Evolutionary conservation across 495 filamentous ascomycete species (phyloP), one percentile per base, ranked within the genome.

Genomic region (Paragyromitra xinjiangensis): DNA sequence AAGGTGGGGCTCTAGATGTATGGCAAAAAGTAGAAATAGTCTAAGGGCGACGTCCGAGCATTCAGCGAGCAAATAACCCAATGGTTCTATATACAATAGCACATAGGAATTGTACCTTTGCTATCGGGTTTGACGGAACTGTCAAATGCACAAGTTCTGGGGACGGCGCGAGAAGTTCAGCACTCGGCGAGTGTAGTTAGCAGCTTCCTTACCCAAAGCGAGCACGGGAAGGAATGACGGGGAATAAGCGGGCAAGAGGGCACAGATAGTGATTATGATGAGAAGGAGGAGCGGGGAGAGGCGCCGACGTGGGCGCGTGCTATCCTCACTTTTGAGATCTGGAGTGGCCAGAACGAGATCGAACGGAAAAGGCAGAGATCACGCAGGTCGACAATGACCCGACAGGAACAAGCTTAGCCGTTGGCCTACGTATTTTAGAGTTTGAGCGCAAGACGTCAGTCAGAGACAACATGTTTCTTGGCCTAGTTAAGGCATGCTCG

Each of bases 1-100:
- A 71, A 79, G 77, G 77, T 79, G 77, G 77, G 77, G 77, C 55
- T 71, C 75, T 79, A 29, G 34, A 64, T 19, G 59, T 77, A 73
- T 73, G 74, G 68, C 24, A 65, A 64, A 48, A 58, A 73, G 69
- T 73, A 73, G 74, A 77, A 73, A 73, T 77, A 64, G 74, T 66
- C 59, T 61, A 34, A 77, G 53, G 64, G 53, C n/a, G 51, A 24
- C 50, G 69, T n/a, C 62, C 48, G 67, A 61, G 51, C 58, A 45
- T 71, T 62, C 58, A 53, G 55, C 51, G 29, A 40, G 37, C 40
- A 48, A 44, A 39, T 56, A 70, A 64, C 44, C 39, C 56, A 75
- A 75, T 45, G 45, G 67, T 48, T 71, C 50, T 76, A 77, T 77
- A 62, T 73, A 77, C 74, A 76, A 29, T 48, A 53, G 59, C 40